A percentile compares a stretch with the other conserved stretches of the same genome.
Evolutionary conservation across 148 eudicot species (phyloP).

Genomic region (Chenopodium formosanum): DNA sequence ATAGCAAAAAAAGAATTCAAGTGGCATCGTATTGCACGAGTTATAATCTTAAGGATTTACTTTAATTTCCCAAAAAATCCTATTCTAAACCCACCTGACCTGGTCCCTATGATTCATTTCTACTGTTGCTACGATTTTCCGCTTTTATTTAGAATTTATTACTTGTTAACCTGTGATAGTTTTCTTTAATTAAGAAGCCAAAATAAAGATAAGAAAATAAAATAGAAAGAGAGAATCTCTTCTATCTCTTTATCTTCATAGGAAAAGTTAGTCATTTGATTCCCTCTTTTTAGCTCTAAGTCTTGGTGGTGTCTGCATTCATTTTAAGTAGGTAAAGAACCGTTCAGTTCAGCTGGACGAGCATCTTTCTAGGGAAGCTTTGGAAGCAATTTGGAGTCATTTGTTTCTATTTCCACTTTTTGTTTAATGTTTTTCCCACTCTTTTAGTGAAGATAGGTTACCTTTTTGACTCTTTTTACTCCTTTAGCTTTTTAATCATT

Average conservation of each 20-base stretch:
- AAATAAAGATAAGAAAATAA: background rate
- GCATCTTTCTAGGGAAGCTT: conserved; percentile 26
- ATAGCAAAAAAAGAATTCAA: conserved; percentile 18
- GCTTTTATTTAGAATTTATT: background rate
- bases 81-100: background rate
- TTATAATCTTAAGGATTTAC: conserved; percentile 5
- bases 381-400: conserved; percentile 18
- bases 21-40: conserved; percentile 19
- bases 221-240: conserved; percentile 9
- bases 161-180: background rate
- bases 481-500: conserved; percentile 17
- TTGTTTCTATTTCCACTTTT: conserved; percentile 8
- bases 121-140: background rate
- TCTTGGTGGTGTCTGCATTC: conserved; percentile 21
- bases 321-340: conserved; percentile 20
- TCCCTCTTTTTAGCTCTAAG: conserved; percentile 11
- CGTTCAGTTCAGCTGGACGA: conserved; percentile 6
- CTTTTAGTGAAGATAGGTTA: conserved; percentile 21
- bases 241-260: conserved; percentile 14
- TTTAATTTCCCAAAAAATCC: background rate
- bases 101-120: conserved; percentile 9
- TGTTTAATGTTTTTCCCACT: conserved; percentile 5
- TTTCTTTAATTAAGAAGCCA: background rate
- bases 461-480: conserved; percentile 22
- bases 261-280: conserved; percentile 11